These are phyloP conservation scores for Mercurialis annua DNA, from an alignment of 345 rosid species.

Conservation along the genomic window DNA sequence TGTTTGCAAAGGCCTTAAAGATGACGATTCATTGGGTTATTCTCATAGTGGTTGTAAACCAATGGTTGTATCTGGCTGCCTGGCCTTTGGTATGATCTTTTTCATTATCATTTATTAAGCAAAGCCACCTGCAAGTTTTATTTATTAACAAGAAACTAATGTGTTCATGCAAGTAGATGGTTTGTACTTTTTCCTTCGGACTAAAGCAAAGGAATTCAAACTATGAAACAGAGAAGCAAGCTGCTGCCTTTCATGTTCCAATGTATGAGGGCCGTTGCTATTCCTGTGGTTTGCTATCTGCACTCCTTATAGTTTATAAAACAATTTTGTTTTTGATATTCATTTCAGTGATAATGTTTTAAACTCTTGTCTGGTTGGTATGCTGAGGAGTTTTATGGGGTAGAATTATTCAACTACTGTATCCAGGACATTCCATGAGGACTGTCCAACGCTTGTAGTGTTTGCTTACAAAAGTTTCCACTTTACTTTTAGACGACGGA, in stretches of 20 bases:
- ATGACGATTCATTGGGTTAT: slow-evolving; percentile 13
- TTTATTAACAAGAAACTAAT: background rate
- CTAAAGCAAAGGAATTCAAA: background rate
- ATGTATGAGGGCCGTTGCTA: background rate
- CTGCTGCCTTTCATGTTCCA: background rate
- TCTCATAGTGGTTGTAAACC: slow-evolving; percentile 3
- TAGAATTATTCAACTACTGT: background rate
- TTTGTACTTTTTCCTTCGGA: background rate
- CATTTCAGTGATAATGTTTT: background rate
- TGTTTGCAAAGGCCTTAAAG: slow-evolving; percentile 22
- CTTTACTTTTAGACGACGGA: no score
- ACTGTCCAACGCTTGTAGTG: background rate
- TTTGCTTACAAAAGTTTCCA: background rate
- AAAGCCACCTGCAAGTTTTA: background rate
- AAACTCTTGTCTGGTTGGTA: no score
- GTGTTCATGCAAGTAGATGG: background rate
- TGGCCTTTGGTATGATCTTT: slow-evolving; percentile 17
- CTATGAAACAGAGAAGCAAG: background rate
- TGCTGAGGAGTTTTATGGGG: no score
- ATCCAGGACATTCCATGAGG: background rate
- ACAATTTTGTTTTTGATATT: background rate
- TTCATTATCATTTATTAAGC: background rate
- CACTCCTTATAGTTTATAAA: background rate
- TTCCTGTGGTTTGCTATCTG: background rate
- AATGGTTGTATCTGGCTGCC: slow-evolving; percentile 19